Base-by-base conservation (phyloP, 2,329 filamentous ascomycete genomes). In the Fusarium metavorans region DNA sequence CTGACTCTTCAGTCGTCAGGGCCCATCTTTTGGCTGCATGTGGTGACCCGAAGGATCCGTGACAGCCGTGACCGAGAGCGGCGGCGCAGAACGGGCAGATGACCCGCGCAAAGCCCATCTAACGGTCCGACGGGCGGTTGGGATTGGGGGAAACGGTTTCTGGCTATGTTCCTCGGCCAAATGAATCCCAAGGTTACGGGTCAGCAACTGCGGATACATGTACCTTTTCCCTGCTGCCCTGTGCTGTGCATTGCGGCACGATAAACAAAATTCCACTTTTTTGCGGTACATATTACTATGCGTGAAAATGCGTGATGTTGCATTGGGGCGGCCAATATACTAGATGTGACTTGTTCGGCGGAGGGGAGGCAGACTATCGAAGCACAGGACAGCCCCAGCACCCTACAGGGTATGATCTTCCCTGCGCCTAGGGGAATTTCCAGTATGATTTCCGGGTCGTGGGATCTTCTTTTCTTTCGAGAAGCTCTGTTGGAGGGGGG, bases 1-100 rank as follows among this genome's bases (percentile, higher is more conserved):
- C 39, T 41, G 39, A 20, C n/a, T 41, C n/a, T 45, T 69, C 59
- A 72, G 72, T 66, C 64, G 68, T 57, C 68, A 59, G 64, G 60
- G 62, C 18, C 68, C 68, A 63, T 74, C 60, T 50, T 50, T 34
- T 37, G 61, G 57, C 62, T 74, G 61, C 43, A 37, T 32, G 73
- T 71, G 23, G 68, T 68, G 67, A 69, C 67, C 76, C 76, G 76
- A 70, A 66, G 70, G 74, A 78, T 72, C 73, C 76, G 76, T 74
- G 76, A 66, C 72, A 76, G 71, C 67, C 48, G 61, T 63, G 62
- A 54, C 60, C 43, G 43, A 50, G 43, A 52, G 43, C 20, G 52
- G 68, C 43, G 52, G 60, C 57, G 50, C 45, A 54, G 34, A 50
- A 27, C 48, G 41, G 45, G 64, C 68, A 67, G 34, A 75, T 75